phyloP scores from a whole-genome alignment of 352 stramenopile genomes.

The Pythium diclinum region DNA sequence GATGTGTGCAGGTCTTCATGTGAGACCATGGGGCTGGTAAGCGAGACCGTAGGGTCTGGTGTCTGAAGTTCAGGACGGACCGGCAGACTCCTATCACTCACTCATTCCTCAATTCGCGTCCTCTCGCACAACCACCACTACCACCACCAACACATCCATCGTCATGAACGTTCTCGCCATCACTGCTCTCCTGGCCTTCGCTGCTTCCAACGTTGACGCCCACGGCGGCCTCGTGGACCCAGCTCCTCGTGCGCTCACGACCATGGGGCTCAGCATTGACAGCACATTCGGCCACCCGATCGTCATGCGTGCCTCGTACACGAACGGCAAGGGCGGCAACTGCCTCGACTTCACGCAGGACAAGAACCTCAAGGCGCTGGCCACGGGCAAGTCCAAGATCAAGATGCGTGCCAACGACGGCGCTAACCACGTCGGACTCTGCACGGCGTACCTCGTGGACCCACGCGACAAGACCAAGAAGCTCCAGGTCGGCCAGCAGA shows the following conservation, averaged over 20 bases:
- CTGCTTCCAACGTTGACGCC: constrained; percentile 7
- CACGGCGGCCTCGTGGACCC: constrained; percentile 23
- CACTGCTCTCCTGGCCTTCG: background rate
- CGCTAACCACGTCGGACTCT: constrained; percentile 25
- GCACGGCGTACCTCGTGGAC: constrained; percentile 21
- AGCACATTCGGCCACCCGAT: constrained; percentile 23
- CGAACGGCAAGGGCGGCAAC: constrained; percentile 25
- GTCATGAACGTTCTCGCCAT: background rate
- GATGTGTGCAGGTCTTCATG: background rate
- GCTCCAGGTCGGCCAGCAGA: constrained; percentile 19
- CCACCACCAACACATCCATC: background rate
- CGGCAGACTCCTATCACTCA: background rate
- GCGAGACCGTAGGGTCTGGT: background rate
- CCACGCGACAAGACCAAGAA: constrained; percentile 24
- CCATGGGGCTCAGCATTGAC: constrained; percentile 21
- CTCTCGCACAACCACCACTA: background rate
- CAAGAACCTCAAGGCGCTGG: constrained; percentile 19
- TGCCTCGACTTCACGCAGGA: constrained; percentile 23
- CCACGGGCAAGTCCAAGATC: constrained; percentile 21
- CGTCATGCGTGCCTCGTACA: constrained; percentile 16
- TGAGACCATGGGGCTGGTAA: background rate
- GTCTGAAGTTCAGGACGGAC: background rate
- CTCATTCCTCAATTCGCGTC: background rate
- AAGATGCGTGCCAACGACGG: constrained; percentile 28
- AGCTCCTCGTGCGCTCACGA: constrained; percentile 9